phyloP scores from a whole-genome alignment of 768 basidiomycete genomes.

The Amylocystis lapponica region DNA sequence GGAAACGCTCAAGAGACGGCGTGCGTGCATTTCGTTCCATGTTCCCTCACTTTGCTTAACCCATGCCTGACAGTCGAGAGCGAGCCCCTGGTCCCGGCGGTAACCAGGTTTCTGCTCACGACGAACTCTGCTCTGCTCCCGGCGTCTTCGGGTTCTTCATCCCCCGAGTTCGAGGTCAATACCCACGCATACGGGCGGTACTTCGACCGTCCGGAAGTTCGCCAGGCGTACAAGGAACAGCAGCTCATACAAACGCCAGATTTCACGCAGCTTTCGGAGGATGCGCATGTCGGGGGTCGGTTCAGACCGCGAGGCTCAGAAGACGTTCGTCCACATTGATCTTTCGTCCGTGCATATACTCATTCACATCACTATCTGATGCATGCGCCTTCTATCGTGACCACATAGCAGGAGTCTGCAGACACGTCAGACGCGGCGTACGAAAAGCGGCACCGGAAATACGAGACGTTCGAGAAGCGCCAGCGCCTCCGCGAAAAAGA shows the following conservation, averaged over 20 bases:
- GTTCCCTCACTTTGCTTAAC: conserved; percentile 1
- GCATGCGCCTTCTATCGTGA: conserved; percentile 4
- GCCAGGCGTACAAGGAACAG: conserved; percentile 64
- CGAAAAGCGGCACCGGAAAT: conserved; percentile 78
- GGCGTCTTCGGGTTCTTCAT: conserved; percentile 31
- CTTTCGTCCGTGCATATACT: conserved; percentile 3
- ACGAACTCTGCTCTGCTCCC: conserved; percentile 56
- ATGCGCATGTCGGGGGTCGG: conserved; percentile 56
- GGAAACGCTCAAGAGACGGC: conserved; percentile 71
- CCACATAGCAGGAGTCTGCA: conserved; percentile 36
- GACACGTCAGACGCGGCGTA: conserved; percentile 81
- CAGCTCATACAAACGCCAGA: conserved; percentile 75
- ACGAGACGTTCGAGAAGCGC: conserved; percentile 82
- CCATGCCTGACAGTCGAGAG: conserved; percentile 48
- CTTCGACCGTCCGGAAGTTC: conserved; percentile 74
- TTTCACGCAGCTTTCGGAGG: conserved; percentile 42
- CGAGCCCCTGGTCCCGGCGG: conserved; percentile 62
- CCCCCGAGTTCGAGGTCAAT: conserved; percentile 43
- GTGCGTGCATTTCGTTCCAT: conserved; percentile 41
- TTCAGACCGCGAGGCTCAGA: conserved; percentile 65
- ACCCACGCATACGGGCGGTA: conserved; percentile 61
- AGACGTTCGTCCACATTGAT: conserved; percentile 48
- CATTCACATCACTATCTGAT: conserved; percentile 7
- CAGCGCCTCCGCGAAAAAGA: conserved; percentile 85
- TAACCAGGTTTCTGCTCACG: conserved; percentile 65